Percentiles rank a stretch among this genome's conserved stretches.
These are phyloP conservation scores for Cladosporium sp. DNA, from an alignment of 2,329 filamentous ascomycete genomes.

Conservation along the genomic window DNA sequence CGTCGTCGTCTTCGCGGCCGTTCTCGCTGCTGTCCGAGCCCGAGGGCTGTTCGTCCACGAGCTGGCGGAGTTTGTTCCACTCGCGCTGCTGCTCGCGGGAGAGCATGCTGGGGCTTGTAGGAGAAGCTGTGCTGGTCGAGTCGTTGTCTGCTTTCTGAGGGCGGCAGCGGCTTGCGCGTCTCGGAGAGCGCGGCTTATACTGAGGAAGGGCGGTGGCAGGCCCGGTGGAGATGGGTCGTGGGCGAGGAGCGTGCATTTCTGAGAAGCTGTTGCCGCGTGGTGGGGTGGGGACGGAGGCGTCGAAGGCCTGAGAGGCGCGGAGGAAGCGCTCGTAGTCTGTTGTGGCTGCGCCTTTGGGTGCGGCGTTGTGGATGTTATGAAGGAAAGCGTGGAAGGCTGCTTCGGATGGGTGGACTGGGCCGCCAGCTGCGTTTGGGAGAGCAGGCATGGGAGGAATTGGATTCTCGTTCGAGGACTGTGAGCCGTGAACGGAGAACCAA, in stretches of 20 bases:
- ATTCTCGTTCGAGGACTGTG: not conserved
- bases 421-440: not conserved
- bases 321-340: constrained; percentile 16
- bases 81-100: constrained; percentile 9
- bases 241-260: constrained; percentile 1
- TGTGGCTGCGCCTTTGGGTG: not conserved
- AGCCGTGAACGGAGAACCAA: constrained; percentile 16
- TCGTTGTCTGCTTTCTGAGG: not conserved
- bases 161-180: constrained; percentile 10
- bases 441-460: constrained; percentile 6
- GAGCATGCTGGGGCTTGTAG: not conserved
- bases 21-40: not conserved
- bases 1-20: not conserved
- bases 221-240: constrained; percentile 1
- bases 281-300: constrained; percentile 11
- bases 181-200: not conserved
- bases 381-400: constrained; percentile 16
- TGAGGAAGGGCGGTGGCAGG: not conserved
- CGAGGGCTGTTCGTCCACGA: not conserved
- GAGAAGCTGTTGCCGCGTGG: not conserved
- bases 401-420: not conserved
- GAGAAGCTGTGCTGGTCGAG: not conserved
- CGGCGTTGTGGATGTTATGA: constrained; percentile 11
- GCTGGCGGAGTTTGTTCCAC: constrained; percentile 10
- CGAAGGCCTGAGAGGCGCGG: constrained; percentile 14